Conservation (phyloP, 352 stramenopile species). For the Phytophthora chlamydospora region DNA sequence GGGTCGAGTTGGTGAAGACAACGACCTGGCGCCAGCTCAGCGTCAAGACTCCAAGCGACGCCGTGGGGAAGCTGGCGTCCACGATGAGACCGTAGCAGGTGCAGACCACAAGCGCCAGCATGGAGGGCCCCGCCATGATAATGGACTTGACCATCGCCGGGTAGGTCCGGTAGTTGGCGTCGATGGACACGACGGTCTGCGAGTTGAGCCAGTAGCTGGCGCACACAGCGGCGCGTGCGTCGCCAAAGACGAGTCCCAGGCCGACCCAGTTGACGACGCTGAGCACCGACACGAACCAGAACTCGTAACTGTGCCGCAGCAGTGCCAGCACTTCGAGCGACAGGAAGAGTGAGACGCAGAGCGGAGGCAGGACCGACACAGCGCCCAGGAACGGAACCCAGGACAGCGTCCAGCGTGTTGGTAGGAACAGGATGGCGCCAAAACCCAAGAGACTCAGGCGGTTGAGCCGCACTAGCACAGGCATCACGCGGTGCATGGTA, state of each 20-base stretch:
- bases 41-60: conserved; percentile 11
- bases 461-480: conserved; percentile 16
- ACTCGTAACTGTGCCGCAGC: conserved; percentile 30
- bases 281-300: conserved; percentile 39
- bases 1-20: conserved; percentile 26
- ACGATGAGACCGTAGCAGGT: conserved; percentile 28
- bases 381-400: conserved; percentile 17
- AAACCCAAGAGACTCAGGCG: conserved; percentile 20
- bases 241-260: conserved; percentile 27
- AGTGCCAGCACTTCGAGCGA: conserved; percentile 31
- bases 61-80: conserved; percentile 4
- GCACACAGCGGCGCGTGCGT: conserved; percentile 27
- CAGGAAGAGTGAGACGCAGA: conserved; percentile 25
- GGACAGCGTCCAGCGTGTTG: not conserved
- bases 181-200: conserved; percentile 32
- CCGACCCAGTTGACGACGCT: conserved; percentile 36
- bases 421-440: conserved; percentile 23
- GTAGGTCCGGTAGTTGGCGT: conserved; percentile 41
- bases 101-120: conserved; percentile 31
- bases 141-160: conserved; percentile 28
- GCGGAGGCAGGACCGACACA: conserved; percentile 12
- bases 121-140: conserved; percentile 29
- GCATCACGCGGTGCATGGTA: conserved; percentile 14
- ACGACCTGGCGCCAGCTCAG: conserved; percentile 31
- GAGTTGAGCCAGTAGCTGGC: conserved; percentile 30